phyloP scores from a whole-genome alignment of 495 filamentous ascomycete species.

The Monascus purpureus region DNA sequence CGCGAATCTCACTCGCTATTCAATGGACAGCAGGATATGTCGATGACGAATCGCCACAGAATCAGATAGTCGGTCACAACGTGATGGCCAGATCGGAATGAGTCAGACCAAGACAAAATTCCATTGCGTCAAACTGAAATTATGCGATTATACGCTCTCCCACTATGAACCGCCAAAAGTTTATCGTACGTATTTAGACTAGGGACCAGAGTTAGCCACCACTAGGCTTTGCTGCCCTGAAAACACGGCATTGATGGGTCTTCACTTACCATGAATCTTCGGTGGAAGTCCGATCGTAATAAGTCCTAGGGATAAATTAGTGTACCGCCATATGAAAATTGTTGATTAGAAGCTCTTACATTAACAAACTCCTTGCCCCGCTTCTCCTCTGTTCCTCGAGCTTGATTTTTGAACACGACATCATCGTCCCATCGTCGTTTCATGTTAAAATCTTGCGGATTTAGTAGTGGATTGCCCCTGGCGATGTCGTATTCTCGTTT shows the following conservation, averaged over 20 bases:
- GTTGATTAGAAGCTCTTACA: constrained; percentile 30
- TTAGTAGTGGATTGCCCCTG: constrained; percentile 81
- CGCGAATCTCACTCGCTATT: too few species aligned
- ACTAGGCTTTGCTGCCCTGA: too few species aligned
- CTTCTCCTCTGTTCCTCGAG: constrained; percentile 84
- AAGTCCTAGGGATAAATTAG: constrained; percentile 49
- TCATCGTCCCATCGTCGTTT: constrained; percentile 83
- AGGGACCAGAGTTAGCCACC: constrained; percentile 18
- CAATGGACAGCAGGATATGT: too few species aligned
- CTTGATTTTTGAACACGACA: constrained; percentile 99
- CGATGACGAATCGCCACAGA: too few species aligned
- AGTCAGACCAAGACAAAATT: too few species aligned
- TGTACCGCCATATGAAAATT: not conserved
- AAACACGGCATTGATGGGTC: too few species aligned
- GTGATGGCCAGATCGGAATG: too few species aligned
- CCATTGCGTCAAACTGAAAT: too few species aligned
- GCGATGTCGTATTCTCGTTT: constrained; percentile 80
- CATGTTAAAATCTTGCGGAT: constrained; percentile 40
- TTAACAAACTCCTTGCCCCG: constrained; percentile 96
- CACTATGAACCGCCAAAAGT: too few species aligned
- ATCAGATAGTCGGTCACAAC: too few species aligned
- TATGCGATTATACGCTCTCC: too few species aligned
- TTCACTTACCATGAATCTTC: constrained; percentile 71
- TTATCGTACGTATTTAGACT: constrained; percentile 59
- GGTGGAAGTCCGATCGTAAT: constrained; percentile 91